Evolutionary conservation across 139 green algal genomes (phyloP).

Genomic region (Tetraselmis striata): DNA sequence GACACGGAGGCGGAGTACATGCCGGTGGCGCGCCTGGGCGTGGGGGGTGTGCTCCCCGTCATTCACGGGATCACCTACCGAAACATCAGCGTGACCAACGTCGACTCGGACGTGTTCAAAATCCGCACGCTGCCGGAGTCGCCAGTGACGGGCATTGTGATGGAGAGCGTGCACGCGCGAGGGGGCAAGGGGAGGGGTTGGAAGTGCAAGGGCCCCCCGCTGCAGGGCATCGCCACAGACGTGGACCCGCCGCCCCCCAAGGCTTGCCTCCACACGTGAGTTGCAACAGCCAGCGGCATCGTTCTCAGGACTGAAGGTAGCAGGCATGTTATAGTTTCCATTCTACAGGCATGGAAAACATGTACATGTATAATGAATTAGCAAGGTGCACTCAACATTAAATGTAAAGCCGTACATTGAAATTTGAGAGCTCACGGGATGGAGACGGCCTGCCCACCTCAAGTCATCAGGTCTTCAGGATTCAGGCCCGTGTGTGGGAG

Average conservation of each 20-base stretch:
- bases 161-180: background rate
- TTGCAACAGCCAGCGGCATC: too few species aligned
- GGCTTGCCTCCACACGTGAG: background rate
- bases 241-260: background rate
- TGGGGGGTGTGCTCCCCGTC: background rate
- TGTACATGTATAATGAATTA: too few species aligned
- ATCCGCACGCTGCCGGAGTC: background rate
- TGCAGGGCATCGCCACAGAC: background rate
- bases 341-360: too few species aligned
- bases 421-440: too few species aligned
- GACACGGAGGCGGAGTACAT: background rate
- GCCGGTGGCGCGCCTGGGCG: background rate
- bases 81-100: background rate
- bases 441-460: too few species aligned
- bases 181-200: background rate
- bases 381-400: too few species aligned
- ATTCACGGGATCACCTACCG: background rate
- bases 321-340: too few species aligned
- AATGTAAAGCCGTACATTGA: too few species aligned
- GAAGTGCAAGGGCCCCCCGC: background rate
- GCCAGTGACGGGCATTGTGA: background rate
- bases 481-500: too few species aligned
- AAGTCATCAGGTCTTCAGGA: too few species aligned
- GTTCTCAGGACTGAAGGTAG: too few species aligned
- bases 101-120: background rate